Conservation (phyloP, 495 filamentous ascomycete genomes). For the Penicillium atrosanguineum region DNA sequence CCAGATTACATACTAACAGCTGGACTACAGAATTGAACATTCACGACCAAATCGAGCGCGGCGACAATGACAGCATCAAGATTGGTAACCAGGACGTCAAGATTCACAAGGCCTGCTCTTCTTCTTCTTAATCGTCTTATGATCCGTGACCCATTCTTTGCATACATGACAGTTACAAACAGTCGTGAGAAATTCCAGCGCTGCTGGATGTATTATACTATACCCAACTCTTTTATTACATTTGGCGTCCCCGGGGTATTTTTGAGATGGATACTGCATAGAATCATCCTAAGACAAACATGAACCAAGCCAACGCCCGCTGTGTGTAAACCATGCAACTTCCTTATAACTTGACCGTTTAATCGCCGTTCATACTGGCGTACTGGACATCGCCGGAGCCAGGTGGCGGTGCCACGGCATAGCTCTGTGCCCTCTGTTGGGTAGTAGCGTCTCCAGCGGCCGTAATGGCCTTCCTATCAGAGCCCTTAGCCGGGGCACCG, state of each 20-base stretch:
- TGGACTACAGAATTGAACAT: conserved; percentile 68
- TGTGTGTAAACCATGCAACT: conserved; percentile 35
- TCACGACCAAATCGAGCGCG: conserved; percentile 85
- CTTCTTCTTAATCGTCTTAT: conserved; percentile 7
- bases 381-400: conserved; percentile 80
- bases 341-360: conserved; percentile 22
- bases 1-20: conserved; percentile 8
- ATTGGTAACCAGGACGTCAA: conserved; percentile 44
- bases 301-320: conserved; percentile 36
- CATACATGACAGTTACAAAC: not conserved
- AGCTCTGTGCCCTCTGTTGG: conserved; percentile 41
- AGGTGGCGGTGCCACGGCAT: conserved; percentile 74
- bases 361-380: conserved; percentile 81
- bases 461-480: conserved; percentile 34
- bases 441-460: conserved; percentile 28
- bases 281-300: conserved; percentile 16
- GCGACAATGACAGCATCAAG: conserved; percentile 88
- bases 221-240: conserved; percentile 41
- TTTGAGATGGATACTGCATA: conserved; percentile 40
- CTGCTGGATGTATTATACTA: conserved; percentile 40
- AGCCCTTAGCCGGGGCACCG: conserved; percentile 28
- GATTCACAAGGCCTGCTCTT: conserved; percentile 46
- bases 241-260: conserved; percentile 38
- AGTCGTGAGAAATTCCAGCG: not conserved
- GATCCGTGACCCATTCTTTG: not conserved